Conservation (phyloP, 495 filamentous ascomycete genomes). For the Penicillium pancosmium region DNA sequence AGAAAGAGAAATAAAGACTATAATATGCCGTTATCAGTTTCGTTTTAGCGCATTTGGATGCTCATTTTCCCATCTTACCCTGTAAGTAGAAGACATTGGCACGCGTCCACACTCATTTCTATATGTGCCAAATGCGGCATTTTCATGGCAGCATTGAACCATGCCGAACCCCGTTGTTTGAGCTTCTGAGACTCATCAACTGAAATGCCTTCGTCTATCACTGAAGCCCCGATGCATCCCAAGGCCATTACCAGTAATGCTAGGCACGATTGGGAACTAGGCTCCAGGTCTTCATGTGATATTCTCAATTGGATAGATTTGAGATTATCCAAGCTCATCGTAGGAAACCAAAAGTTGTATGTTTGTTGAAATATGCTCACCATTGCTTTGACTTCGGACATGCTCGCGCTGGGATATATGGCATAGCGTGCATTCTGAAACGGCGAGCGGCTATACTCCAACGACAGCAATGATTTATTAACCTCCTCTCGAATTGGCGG, state of each 20-base stretch:
- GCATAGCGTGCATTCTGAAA: constrained; percentile 9
- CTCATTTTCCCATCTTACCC: constrained; percentile 5
- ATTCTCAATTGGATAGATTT: constrained; percentile 6
- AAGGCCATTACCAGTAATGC: constrained; percentile 15
- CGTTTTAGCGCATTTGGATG: neutral
- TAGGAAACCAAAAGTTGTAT: constrained; percentile 15
- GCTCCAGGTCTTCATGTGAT: constrained; percentile 8
- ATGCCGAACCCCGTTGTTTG: constrained; percentile 5
- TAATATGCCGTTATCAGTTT: neutral
- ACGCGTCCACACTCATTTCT: constrained; percentile 13
- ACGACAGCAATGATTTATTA: constrained; percentile 6
- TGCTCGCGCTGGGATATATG: constrained; percentile 7
- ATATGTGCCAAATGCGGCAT: constrained; percentile 12
- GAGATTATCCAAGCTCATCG: constrained; percentile 10
- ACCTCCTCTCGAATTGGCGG: constrained; percentile 6
- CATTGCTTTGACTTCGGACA: constrained; percentile 10
- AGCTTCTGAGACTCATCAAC: constrained; percentile 6
- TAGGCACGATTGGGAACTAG: constrained; percentile 10
- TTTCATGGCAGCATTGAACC: constrained; percentile 15
- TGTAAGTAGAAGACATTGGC: constrained; percentile 13
- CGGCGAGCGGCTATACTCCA: constrained; percentile 4
- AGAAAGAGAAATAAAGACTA: constrained; percentile 14
- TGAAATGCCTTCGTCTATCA: constrained; percentile 1
- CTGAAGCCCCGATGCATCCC: constrained; percentile 11
- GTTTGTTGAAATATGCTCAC: constrained; percentile 10